These are phyloP conservation scores for Ophiocordyceps camponoti-rufipedis DNA, from an alignment of 2,329 filamentous ascomycete genomes.

Conservation along the genomic window DNA sequence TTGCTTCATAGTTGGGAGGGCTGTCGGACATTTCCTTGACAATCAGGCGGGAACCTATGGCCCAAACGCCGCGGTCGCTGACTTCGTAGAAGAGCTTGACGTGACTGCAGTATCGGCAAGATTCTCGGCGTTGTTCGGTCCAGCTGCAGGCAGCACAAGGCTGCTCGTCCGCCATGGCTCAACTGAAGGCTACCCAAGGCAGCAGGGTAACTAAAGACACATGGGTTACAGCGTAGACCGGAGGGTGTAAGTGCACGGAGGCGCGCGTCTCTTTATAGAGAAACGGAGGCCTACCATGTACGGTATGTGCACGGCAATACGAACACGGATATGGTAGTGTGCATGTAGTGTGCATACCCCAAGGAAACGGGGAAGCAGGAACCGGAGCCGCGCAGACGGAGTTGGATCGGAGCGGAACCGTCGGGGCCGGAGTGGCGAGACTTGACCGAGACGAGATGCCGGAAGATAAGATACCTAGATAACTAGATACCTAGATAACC, in stretches of 20 bases:
- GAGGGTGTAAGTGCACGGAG: not conserved
- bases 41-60: conserved; percentile 11
- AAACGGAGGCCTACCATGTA: no score
- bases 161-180: conserved; percentile 1
- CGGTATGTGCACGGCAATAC: no score
- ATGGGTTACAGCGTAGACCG: no score
- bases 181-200: not conserved
- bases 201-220: not conserved
- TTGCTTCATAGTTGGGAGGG: conserved; percentile 4
- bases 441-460: no score
- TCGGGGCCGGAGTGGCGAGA: no score
- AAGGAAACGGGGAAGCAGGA: no score
- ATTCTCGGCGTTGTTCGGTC: conserved; percentile 1
- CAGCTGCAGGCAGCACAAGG: conserved; percentile 4
- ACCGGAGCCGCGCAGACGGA: no score
- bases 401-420: no score
- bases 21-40: conserved; percentile 8
- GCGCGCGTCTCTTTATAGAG: not conserved
- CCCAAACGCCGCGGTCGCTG: conserved; percentile 11
- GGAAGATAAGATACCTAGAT: no score
- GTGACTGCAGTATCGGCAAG: conserved; percentile 3
- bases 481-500: no score
- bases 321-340: no score
- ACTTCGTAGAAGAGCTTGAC: conserved; percentile 9
- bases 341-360: no score